Evolutionary conservation across 352 stramenopile species (phyloP), one percentile per base, ranked within the genome.

Genomic region (Globisporangium ultimum): DNA sequence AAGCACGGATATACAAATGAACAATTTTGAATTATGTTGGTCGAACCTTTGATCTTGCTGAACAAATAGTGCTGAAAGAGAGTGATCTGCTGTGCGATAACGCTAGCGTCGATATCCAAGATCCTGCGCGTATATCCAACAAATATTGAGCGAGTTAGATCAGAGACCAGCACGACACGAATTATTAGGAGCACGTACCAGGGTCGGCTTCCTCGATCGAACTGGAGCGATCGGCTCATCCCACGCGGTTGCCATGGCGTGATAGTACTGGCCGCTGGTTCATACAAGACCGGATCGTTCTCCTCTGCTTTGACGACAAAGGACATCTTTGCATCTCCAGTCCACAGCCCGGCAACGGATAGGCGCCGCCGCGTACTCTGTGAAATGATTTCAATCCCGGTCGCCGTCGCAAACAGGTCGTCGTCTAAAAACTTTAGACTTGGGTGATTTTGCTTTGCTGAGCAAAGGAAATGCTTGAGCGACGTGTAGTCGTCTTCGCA

Each of bases 11-110:
- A n/a, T n/a, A n/a, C 2, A 32, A 32, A 5, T 32, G 24, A 6
- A 5, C 2, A 32, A 32, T 2, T 2, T 5, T 5, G 24, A 32
- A 32, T 32, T 6, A 2, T 32, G 24, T 32, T 32, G 24, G 5
- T 32, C 24, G 24, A 63, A 89, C 83, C 80, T 84, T 88, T 88
- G 51, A 95, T 92, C 40, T 91, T 88, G 64, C 86, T 93, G 64
- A 94, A 92, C 20, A 95, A 68, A 57, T 90, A 95, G 60, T 95
- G 87, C 55, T 95, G 82, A 57, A 95, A 82, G 50, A 92, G 47
- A 2, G 87, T 94, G 58, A 95, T 89, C 63, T 95, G 87, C 34
- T 93, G 81, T 1, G 87, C 84, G 40, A 95, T 80, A 1, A 89
- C 74, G 52, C 78, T 88, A 14, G 80, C 75, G 48, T 95, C 79